phyloP scores from a whole-genome alignment of 2,329 filamentous ascomycete genomes.

The Exophiala bonariae region DNA sequence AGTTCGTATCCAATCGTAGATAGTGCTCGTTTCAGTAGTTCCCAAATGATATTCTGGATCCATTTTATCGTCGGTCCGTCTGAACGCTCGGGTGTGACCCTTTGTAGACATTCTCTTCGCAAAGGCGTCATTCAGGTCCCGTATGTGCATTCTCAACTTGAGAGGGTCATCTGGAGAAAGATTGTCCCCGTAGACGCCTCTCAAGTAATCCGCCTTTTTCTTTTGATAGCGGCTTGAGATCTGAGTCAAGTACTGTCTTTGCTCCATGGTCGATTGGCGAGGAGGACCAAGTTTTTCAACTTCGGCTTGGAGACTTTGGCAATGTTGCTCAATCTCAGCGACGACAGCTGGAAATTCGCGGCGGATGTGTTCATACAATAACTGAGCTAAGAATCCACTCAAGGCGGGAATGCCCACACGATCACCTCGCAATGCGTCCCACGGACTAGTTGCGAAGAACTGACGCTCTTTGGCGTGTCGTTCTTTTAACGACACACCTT shows the following conservation, averaged over 20 bases:
- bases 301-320: conserved; percentile 29
- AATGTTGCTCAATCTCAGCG: conserved; percentile 37
- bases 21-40: not conserved
- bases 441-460: conserved; percentile 39
- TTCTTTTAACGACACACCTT: conserved; percentile 15
- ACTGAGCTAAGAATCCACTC: conserved; percentile 34
- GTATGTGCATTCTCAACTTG: too few species aligned
- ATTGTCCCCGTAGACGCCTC: too few species aligned
- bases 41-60: conserved; percentile 2
- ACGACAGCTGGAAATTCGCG: conserved; percentile 48
- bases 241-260: conserved; percentile 40
- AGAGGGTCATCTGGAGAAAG: too few species aligned
- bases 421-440: conserved; percentile 38
- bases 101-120: too few species aligned
- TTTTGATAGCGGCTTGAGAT: conserved; percentile 42
- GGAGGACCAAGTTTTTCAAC: conserved; percentile 37
- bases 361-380: conserved; percentile 44
- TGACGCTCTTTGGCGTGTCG: conserved; percentile 34
- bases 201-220: conserved; percentile 31
- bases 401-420: conserved; percentile 41
- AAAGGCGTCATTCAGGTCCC: too few species aligned
- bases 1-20: conserved; percentile 40
- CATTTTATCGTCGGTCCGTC: conserved; percentile 2
- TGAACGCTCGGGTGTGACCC: too few species aligned
- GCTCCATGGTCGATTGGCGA: conserved; percentile 33